A percentile compares a stretch with the other conserved stretches of the same genome.
Evolutionary conservation across 352 stramenopile species (phyloP).

Genomic region (Pythium guiyangense): DNA sequence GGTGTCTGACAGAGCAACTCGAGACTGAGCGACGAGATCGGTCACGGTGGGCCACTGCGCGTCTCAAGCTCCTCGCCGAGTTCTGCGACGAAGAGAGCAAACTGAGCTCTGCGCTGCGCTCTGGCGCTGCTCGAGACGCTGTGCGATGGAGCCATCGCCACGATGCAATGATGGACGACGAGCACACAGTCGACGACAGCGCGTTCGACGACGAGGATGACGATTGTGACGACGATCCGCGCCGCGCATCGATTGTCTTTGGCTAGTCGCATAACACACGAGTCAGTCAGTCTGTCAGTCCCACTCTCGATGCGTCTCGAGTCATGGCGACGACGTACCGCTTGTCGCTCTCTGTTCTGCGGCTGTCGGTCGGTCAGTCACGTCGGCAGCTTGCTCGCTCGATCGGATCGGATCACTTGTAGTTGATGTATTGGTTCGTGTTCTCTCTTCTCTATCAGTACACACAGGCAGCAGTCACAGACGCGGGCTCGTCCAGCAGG

Average conservation of each 20-base stretch:
- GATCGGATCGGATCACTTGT: not conserved
- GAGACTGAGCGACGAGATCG: conserved; percentile 57
- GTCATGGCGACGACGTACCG: not conserved
- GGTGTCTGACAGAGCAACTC: conserved; percentile 40
- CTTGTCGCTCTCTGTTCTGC: not conserved
- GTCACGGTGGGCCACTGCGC: conserved; percentile 57
- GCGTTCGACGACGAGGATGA: conserved; percentile 3
- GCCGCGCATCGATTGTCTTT: conserved; percentile 30
- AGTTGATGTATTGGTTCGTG: not conserved
- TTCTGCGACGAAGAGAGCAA: conserved; percentile 84
- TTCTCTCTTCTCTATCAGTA: not conserved
- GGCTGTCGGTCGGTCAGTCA: not conserved
- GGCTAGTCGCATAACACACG: conserved; percentile 15
- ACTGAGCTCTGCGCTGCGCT: conserved; percentile 31
- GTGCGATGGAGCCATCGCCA: conserved; percentile 1
- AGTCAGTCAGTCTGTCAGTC: not conserved
- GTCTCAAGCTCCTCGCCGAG: conserved; percentile 67
- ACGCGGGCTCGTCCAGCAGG: too few relatives aligned
- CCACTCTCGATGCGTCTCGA: not conserved
- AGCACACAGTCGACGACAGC: conserved; percentile 1
- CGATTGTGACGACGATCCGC: conserved; percentile 13
- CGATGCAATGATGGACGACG: not conserved
- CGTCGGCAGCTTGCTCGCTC: too few relatives aligned
- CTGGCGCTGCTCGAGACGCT: not conserved
- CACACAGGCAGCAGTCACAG: not conserved